A percentile compares a stretch with the other conserved stretches of the same genome.
phyloP scores from a whole-genome alignment of 495 filamentous ascomycete species.

The Aspergillus sclerotioniger region DNA sequence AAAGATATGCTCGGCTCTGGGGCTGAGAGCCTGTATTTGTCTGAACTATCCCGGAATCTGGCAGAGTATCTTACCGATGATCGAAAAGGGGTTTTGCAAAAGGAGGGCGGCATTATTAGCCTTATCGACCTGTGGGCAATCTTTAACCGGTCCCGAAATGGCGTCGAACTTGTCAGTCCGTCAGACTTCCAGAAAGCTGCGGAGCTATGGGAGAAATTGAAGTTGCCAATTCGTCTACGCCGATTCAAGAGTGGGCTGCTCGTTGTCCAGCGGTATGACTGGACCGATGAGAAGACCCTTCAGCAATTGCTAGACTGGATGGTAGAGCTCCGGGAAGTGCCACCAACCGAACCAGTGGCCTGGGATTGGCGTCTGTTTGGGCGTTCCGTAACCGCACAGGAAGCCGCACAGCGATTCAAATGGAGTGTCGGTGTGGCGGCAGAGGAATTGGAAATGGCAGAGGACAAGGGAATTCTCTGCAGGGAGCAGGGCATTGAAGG shows the following conservation, averaged over 20 bases:
- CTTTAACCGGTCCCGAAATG: constrained; percentile 93
- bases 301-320: constrained; percentile 74
- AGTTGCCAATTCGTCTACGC: constrained; percentile 79
- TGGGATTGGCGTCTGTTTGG: constrained; percentile 81
- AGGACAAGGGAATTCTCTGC: constrained; percentile 78
- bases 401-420: constrained; percentile 85
- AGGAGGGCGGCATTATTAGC: constrained; percentile 89
- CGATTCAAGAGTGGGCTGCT: constrained; percentile 89
- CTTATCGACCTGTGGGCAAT: constrained; percentile 96
- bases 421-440: constrained; percentile 98
- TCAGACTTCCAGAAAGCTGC: constrained; percentile 90
- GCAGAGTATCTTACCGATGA: constrained; percentile 96
- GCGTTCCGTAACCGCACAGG: constrained; percentile 82
- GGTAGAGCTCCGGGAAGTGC: constrained; percentile 62
- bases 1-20: constrained; percentile 79
- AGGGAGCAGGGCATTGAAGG: constrained; percentile 83
- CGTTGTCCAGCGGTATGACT: constrained; percentile 84
- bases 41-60: constrained; percentile 81
- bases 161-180: constrained; percentile 91
- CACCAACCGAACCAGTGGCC: constrained; percentile 58
- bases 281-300: constrained; percentile 89
- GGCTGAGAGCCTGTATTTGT: constrained; percentile 60
- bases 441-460: constrained; percentile 97
- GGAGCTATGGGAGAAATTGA: constrained; percentile 81
- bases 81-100: constrained; percentile 70